phyloP scores from a whole-genome alignment of 2,329 filamentous ascomycete genomes.

The Colletotrichum acutatum region DNA sequence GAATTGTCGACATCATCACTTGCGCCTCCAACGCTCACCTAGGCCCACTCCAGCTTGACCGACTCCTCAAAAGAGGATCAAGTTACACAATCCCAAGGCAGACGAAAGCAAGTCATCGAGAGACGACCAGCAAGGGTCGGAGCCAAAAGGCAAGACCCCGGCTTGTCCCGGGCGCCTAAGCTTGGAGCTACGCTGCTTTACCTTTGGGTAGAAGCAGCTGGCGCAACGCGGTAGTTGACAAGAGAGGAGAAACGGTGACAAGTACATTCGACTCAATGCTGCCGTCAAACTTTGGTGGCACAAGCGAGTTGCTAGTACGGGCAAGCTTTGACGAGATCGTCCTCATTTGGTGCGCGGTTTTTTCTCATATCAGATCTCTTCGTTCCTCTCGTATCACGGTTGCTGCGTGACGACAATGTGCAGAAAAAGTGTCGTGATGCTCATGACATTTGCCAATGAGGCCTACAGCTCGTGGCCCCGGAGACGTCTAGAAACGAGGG shows the following conservation, averaged over 20 bases:
- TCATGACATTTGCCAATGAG: background rate
- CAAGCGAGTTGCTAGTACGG: constrained; percentile 1
- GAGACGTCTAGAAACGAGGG: constrained; percentile 11
- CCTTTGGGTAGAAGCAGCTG: background rate
- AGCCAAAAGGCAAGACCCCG: background rate
- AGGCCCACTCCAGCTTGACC: constrained; percentile 23
- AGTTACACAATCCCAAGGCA: constrained; percentile 3
- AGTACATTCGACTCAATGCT: constrained; percentile 18
- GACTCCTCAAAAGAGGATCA: background rate
- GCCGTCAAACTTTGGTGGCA: background rate
- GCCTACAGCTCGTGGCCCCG: background rate
- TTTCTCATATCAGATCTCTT: background rate
- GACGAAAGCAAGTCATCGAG: constrained; percentile 15
- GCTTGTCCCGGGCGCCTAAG: background rate
- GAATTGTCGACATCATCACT: constrained; percentile 36
- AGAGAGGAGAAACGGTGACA: constrained; percentile 5
- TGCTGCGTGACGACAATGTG: background rate
- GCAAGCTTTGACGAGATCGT: background rate
- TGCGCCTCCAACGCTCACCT: constrained; percentile 19
- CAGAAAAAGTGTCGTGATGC: constrained; percentile 12
- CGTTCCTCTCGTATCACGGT: background rate
- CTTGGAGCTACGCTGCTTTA: background rate
- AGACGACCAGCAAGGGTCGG: background rate
- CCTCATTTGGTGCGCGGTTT: background rate
- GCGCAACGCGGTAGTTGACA: background rate